Evolutionary conservation across 805 yeast species (phyloP), one percentile per base, ranked within the genome.

Genomic region (Wickerhamomyces chaumierensis): DNA sequence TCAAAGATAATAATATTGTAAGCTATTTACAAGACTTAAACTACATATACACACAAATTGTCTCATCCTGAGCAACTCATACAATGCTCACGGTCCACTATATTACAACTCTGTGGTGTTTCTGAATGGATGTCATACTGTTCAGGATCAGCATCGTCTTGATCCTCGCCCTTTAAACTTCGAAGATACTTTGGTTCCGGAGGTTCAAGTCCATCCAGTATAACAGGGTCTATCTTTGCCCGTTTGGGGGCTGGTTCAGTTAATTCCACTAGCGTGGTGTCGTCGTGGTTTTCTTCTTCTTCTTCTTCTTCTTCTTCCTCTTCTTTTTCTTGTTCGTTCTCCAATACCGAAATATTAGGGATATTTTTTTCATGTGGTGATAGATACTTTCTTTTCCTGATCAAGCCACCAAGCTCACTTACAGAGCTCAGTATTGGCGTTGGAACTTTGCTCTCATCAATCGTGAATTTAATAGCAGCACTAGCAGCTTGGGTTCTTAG

Each of bases 401-500:
- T 8, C 12, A 39, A 21, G 3, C 17, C 33, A 15, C 15, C 32
- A 5, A 12, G 16, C 18, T n/a, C n/a, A n/a, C n/a, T n/a, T n/a
- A 35, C 34, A 8, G 33, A 29, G 23, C 21, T 36, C 21, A 37
- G 33, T 13, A 36, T 41, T 16, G 36, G 34, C 5, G 45, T 37
- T 80, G 51, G 85, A 4, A 13, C 9, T 1, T 35, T 45, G 17
- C 48, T 46, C 46, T 62, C 60, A 48, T 76, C 84, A 39, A 81
- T 71, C 15, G 92, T 82, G 62, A 87, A 90, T 66, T 90, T 94
- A 56, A 92, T 92, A 36, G 98, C 96, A 37, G 95, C 83, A 33
- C 95, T 75, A 21, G 97, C 97, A 42, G 97, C 95, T 69, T 85
- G 94, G 3, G 97, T 87, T 62, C 96, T 78, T 60, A 88, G 68